Evolutionary conservation across 2,329 filamentous ascomycete genomes (phyloP).

Genomic region (Pseudomassariella vexata): DNA sequence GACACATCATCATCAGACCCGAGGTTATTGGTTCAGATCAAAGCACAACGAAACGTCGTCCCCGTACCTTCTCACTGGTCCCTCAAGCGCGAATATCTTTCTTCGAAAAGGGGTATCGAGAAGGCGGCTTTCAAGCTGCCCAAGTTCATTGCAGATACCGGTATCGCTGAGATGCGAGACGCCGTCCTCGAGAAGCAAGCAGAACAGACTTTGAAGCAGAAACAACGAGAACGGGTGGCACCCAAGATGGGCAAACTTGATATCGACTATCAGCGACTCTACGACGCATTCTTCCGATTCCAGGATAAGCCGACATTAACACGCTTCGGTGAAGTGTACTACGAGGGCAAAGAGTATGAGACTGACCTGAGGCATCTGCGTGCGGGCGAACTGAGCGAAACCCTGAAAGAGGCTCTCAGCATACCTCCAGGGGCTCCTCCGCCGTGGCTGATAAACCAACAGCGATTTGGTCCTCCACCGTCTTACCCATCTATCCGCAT

Average conservation of each 20-base stretch:
- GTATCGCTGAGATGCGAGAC: conserved; percentile 96
- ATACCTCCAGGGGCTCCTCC: conserved; percentile 91
- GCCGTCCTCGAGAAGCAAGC: conserved; percentile 94
- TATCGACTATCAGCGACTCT: conserved; percentile 97
- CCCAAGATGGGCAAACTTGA: conserved; percentile 96
- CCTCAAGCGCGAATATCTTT: conserved; percentile 92
- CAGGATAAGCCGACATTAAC: conserved; percentile 95
- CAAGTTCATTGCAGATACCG: conserved; percentile 95
- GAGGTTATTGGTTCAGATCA: conserved; percentile 84
- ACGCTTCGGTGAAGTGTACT: conserved; percentile 97
- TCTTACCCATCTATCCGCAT: conserved; percentile 96
- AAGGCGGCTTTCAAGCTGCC: conserved; percentile 90
- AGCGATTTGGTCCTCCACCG: conserved; percentile 86
- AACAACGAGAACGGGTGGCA: conserved; percentile 87
- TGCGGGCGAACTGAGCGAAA: conserved; percentile 83
- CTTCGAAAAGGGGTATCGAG: conserved; percentile 93
- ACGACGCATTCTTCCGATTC: conserved; percentile 97
- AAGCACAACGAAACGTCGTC: conserved; percentile 89
- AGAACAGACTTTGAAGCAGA: conserved; percentile 86
- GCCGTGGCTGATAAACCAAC: conserved; percentile 96
- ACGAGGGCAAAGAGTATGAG: conserved; percentile 97
- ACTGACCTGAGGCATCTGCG: conserved; percentile 88
- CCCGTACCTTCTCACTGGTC: conserved; percentile 94
- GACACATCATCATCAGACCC: conserved; percentile 90
- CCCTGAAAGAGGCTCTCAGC: conserved; percentile 84